Base-by-base conservation (phyloP, 2,329 filamentous ascomycete genomes). In the Thielaviopsis punctulata region DNA sequence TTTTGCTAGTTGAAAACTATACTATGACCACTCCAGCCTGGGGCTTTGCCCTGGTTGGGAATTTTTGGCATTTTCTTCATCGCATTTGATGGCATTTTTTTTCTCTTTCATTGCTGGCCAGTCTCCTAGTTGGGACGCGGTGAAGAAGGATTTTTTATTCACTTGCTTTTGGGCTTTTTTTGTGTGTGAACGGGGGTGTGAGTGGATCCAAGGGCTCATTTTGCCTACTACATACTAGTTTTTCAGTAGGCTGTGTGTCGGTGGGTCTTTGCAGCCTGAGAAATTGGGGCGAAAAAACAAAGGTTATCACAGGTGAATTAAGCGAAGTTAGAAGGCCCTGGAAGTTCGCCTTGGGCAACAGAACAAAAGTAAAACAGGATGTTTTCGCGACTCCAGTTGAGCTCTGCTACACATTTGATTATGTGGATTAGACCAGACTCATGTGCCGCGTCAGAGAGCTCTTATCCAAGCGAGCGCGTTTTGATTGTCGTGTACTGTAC, bases 1-100 rank as follows among this genome's bases (percentile, higher is more conserved):
- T 80, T 84, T 84, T 84, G 81, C 81, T 84, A 83, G 80, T 85
- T 85, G 81, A 84, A 84, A 85, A 84, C 81, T 85, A 84, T 76
- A 75, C 62, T 73, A 70, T 79, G 79, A 84, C 80, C 69, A 71
- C 80, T 84, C 70, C 70, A 73, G 67, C 45, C 46, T 70, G 74
- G 76, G 78, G 73, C 76, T 74, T 75, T 52, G 73, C 73, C 71
- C 79, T 72, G 76, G 71, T 72, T 61, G 80, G 79, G 67, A 84
- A 84, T 84, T 81, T 84, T 85, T 84, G 80, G 67, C 76, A 68
- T 58, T 56, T 33, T 27, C 39, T 45, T 59, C 60, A 60, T 58
- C 57, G 51, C 50, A 57, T 55, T 53, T 36, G 44, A 56, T 56
- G 49, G 57, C 52, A 57, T 55, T 54, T 60, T 62, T 59, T 19